A percentile compares a stretch with the other conserved stretches of the same genome.
Evolutionary conservation across 192 early-diverging fungal species (phyloP).

Genomic region (Pilaira anomala): DNA sequence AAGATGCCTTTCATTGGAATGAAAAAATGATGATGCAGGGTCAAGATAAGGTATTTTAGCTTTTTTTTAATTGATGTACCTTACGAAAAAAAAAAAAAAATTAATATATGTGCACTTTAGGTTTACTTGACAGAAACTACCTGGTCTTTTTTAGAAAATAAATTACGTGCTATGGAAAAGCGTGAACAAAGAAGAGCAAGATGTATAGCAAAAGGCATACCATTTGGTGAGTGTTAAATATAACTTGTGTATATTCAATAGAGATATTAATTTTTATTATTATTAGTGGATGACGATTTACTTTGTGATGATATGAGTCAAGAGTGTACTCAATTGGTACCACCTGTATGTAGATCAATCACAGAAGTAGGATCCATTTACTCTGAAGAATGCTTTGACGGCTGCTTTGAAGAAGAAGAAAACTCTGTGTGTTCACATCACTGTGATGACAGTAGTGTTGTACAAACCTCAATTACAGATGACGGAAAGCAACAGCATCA

Average conservation of each 20-base stretch:
- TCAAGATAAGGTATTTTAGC: constrained; percentile 10
- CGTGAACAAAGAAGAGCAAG: constrained; percentile 51
- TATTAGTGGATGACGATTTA: constrained; percentile 33
- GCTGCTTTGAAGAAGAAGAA: constrained; percentile 31
- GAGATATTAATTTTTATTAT: background rate
- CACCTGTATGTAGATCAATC: constrained; percentile 40
- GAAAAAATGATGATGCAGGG: constrained; percentile 26
- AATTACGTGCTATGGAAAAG: constrained; percentile 66
- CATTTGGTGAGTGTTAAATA: constrained; percentile 16
- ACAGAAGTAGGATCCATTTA: constrained; percentile 18
- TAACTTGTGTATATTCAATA: background rate
- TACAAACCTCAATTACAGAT: constrained; percentile 36
- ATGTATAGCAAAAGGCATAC: constrained; percentile 38
- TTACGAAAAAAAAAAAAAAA: background rate
- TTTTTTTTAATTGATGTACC: background rate
- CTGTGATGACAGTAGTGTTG: constrained; percentile 24
- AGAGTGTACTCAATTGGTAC: constrained; percentile 28
- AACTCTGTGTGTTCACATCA: constrained; percentile 28
- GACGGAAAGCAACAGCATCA: background rate
- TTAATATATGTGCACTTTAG: constrained; percentile 22
- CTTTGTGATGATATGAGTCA: constrained; percentile 26
- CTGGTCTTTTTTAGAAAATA: constrained; percentile 82
- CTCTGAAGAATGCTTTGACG: constrained; percentile 17
- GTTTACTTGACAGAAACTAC: constrained; percentile 69
- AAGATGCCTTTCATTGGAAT: constrained; percentile 16